phyloP scores from a whole-genome alignment of 1,139 yeast species.

The Pichia sp. region DNA sequence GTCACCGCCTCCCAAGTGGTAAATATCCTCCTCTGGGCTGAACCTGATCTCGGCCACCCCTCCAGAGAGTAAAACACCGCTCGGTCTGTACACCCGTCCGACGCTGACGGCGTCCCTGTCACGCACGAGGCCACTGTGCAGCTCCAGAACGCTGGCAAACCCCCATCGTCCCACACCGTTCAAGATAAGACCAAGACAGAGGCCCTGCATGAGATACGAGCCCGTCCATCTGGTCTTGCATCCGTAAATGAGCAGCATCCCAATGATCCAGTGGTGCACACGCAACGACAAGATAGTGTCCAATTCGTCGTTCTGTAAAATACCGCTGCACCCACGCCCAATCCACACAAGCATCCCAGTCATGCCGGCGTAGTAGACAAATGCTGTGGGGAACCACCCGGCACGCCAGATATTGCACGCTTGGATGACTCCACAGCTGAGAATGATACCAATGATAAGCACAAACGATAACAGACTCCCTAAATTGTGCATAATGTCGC shows the following conservation, averaged over 20 bases:
- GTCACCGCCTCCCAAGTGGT: no score
- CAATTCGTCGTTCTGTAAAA: background rate
- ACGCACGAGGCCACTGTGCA: background rate
- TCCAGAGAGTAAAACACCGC: background rate
- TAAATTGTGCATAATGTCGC: conserved; percentile 69
- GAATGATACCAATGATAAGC: conserved; percentile 46
- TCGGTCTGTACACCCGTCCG: background rate
- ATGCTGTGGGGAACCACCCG: conserved; percentile 65
- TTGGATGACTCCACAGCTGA: conserved; percentile 63
- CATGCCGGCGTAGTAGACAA: conserved; percentile 40
- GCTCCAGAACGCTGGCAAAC: conserved; percentile 2
- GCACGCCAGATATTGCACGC: conserved; percentile 79
- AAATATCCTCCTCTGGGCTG: background rate
- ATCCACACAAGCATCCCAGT: background rate
- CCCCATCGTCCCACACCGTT: conserved; percentile 71
- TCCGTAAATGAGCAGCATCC: conserved; percentile 78
- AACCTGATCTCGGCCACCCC: background rate
- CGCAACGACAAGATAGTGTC: conserved; percentile 53
- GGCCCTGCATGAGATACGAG: conserved; percentile 77
- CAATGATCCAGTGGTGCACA: conserved; percentile 87
- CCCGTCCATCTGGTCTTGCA: conserved; percentile 76
- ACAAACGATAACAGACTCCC: conserved; percentile 73
- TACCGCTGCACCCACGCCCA: background rate
- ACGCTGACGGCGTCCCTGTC: background rate
- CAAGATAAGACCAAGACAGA: conserved; percentile 73